Conservation (phyloP, 805 yeast genomes). For the Yarrowia sp. region DNA sequence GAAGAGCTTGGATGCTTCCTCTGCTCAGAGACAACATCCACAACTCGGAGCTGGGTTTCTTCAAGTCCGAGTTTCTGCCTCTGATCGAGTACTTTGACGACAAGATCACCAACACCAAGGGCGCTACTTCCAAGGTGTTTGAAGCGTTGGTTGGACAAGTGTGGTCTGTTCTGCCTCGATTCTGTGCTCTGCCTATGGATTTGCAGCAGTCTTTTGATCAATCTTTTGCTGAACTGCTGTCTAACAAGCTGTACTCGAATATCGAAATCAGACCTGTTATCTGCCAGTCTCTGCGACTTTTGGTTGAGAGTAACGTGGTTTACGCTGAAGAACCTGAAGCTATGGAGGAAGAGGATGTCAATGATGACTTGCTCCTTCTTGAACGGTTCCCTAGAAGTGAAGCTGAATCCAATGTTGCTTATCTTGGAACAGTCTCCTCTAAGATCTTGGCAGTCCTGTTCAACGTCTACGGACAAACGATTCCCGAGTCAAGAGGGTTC, state of each 20-base stretch:
- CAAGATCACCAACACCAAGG: constrained; percentile 31
- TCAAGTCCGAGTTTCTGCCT: constrained; percentile 64
- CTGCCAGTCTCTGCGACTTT: constrained; percentile 72
- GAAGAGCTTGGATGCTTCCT: constrained; percentile 95
- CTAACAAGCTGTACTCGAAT: constrained; percentile 70
- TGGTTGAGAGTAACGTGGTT: constrained; percentile 72
- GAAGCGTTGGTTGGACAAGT: constrained; percentile 85
- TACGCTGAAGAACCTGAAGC: constrained; percentile 55
- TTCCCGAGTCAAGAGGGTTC: constrained; percentile 77
- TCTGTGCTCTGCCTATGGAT: constrained; percentile 84
- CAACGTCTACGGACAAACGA: constrained; percentile 88
- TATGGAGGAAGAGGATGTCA: constrained; percentile 35
- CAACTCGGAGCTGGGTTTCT: constrained; percentile 65
- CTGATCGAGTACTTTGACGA: constrained; percentile 40
- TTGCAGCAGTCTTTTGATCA: constrained; percentile 61
- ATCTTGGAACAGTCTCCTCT: constrained; percentile 56
- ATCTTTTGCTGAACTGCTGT: constrained; percentile 70
- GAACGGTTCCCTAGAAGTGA: constrained; percentile 58
- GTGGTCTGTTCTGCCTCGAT: constrained; percentile 87
- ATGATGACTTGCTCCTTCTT: constrained; percentile 56
- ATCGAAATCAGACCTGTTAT: constrained; percentile 76
- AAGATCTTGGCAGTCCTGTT: constrained; percentile 83
- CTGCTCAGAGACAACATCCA: constrained; percentile 81
- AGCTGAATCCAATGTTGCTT: constrained; percentile 58
- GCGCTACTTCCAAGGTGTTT: constrained; percentile 69